phyloP scores from a whole-genome alignment of 2,329 filamentous ascomycete species.

The Xylariaceae sp. region DNA sequence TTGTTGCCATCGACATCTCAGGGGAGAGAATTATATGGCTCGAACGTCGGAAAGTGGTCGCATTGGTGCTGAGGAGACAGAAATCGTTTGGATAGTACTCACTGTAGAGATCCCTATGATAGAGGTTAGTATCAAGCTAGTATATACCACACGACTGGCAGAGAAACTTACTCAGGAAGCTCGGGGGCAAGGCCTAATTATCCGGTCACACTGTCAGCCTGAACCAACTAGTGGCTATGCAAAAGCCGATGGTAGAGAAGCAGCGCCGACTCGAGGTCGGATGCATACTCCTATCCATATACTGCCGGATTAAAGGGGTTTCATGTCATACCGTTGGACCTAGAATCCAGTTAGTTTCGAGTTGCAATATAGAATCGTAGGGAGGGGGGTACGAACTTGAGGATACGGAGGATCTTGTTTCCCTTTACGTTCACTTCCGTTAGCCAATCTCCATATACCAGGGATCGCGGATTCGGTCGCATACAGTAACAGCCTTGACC shows the following conservation, averaged over 20 bases:
- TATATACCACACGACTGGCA: background rate
- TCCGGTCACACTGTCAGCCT: slow-evolving; percentile 87
- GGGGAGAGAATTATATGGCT: background rate
- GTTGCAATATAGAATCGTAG: background rate
- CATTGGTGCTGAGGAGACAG: background rate
- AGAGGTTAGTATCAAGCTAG: slow-evolving; percentile 3
- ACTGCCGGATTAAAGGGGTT: slow-evolving; percentile 11
- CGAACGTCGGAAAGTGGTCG: no score
- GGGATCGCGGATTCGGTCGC: background rate
- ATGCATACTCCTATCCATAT: slow-evolving; percentile 10
- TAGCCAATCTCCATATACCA: slow-evolving; percentile 1
- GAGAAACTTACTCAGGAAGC: slow-evolving; percentile 63
- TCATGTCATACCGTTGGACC: slow-evolving; percentile 68
- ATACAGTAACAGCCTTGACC: slow-evolving; percentile 81
- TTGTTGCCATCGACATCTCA: background rate
- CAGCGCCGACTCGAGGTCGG: slow-evolving; percentile 12
- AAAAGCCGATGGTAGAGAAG: slow-evolving; percentile 15
- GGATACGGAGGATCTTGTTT: slow-evolving; percentile 99
- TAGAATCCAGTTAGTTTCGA: slow-evolving; percentile 6
- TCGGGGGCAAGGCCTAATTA: slow-evolving; percentile 92
- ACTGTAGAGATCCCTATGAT: slow-evolving; percentile 74
- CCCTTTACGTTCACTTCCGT: slow-evolving; percentile 45
- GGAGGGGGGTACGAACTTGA: slow-evolving; percentile 60
- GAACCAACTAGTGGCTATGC: slow-evolving; percentile 78
- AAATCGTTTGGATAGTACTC: slow-evolving; percentile 26